These are phyloP conservation scores for Aspergillus brasiliensis DNA, from an alignment of 2,329 filamentous ascomycete species.

Conservation along the genomic window DNA sequence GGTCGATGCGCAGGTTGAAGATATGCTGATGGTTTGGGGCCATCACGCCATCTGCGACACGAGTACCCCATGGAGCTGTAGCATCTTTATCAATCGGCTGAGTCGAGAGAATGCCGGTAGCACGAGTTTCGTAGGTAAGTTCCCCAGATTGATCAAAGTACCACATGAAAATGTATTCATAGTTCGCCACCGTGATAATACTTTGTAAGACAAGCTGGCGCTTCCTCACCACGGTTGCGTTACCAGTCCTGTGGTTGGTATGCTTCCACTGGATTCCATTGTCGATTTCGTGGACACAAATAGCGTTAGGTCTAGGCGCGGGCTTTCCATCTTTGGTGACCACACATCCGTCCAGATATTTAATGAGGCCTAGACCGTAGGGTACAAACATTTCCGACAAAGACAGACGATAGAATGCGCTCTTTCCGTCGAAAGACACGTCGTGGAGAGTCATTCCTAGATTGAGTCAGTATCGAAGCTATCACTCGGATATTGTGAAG, in stretches of 20 bases:
- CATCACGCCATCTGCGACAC: conserved; percentile 45
- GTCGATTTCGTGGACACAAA: conserved; percentile 47
- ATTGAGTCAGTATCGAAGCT: not conserved
- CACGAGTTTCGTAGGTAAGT: conserved; percentile 46
- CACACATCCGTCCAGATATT: conserved; percentile 46
- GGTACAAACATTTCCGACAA: conserved; percentile 50
- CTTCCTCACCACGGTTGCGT: conserved; percentile 36
- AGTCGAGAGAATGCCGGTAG: conserved; percentile 51
- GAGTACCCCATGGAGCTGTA: conserved; percentile 40
- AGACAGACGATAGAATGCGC: conserved; percentile 46
- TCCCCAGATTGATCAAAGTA: conserved; percentile 45
- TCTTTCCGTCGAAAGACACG: conserved; percentile 41
- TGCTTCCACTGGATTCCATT: conserved; percentile 46
- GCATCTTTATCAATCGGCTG: conserved; percentile 34
- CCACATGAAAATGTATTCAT: conserved; percentile 50
- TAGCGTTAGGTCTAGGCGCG: conserved; percentile 42
- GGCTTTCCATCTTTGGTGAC: conserved; percentile 37
- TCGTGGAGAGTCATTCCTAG: conserved; percentile 34
- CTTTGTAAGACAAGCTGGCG: conserved; percentile 41
- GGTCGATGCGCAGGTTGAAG: conserved; percentile 48
- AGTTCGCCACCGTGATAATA: conserved; percentile 47
- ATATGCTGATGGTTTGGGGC: conserved; percentile 50
- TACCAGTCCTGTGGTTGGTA: conserved; percentile 41
- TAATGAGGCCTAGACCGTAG: conserved; percentile 41
- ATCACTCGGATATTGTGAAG: not conserved